Base-by-base conservation (phyloP, 106 monocot genomes). In the Dendrobium chrysotoxum region DNA sequence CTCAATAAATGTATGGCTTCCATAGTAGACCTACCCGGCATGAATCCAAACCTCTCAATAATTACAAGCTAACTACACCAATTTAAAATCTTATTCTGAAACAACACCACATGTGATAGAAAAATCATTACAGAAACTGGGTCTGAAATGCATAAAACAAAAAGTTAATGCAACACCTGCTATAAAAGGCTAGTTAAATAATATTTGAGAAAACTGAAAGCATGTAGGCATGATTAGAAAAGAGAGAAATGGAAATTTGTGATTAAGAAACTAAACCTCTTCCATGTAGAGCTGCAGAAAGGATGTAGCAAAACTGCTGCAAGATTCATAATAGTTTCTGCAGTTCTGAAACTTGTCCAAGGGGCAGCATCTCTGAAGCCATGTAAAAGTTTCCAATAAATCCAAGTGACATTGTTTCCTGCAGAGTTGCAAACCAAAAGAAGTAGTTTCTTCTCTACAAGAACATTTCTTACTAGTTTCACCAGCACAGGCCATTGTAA, bases 271-370 rank as follows among this genome's bases (percentile, higher is more conserved):
- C 17, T 40, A n/a, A 72, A 93, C 97, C 89, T 97, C 97, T 79
- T 92, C 92, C 82, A 94, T 82, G 81, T 83, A 94, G 38, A 97
- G 87, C 53, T 91, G 88, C 38, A 97, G 79, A 75, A 97, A 94
- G 30, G 86, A 88, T 55, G 90, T 74, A 57, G 86, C 54, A 87
- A 94, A 92, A 50, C 40, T 78, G 74, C 64, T 80, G 77, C 88
- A 87, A 58, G 82, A 79, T 78, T 81, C 82, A 30, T 54, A 83
- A 79, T 84, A 80, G 40, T 31, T 45, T 47, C 72, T 76, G 67
- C 45, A 55, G 2, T 82, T 75, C 30, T 54, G 46, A 76, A 76
- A 47, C 28, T 54, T 90, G 7, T 82, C 79, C 39, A 80, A 4
- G 20, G 75, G 41, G 70, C 35, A 86, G 75, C 86, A 86, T 16